Conservation (phyloP, 805 yeast species). For the Pichia nakasei region DNA sequence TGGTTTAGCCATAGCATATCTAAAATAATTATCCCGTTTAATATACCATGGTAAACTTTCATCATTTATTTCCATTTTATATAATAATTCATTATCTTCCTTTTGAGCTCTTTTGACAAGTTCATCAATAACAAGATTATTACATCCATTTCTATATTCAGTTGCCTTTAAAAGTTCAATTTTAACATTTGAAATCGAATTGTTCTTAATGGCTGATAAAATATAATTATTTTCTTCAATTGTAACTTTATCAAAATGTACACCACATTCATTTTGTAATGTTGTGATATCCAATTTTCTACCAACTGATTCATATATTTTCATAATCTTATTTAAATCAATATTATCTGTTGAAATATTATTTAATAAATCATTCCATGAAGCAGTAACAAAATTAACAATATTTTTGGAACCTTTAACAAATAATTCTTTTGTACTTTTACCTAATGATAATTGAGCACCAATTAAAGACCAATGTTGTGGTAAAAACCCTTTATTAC, state of each 20-base stretch:
- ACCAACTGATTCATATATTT: conserved; percentile 14
- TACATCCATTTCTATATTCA: conserved; percentile 18
- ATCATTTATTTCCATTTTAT: conserved; percentile 14
- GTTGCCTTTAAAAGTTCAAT: conserved; percentile 21
- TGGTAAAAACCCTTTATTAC: conserved; percentile 25
- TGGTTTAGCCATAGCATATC: conserved; percentile 13
- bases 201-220: conserved; percentile 21
- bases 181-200: conserved; percentile 20
- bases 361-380: conserved; percentile 26
- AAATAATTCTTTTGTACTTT: conserved; percentile 19
- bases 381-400: conserved; percentile 26
- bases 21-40: conserved; percentile 14
- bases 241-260: conserved; percentile 24
- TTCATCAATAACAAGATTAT: conserved; percentile 9
- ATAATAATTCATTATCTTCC: not conserved
- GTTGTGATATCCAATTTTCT: conserved; percentile 16
- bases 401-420: conserved; percentile 23
- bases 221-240: conserved; percentile 18
- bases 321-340: conserved; percentile 13
- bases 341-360: conserved; percentile 17
- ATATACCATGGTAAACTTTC: conserved; percentile 26
- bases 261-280: conserved; percentile 23
- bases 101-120: not conserved
- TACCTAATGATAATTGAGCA: conserved; percentile 24
- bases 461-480: conserved; percentile 29